These are phyloP conservation scores for Dendrocalamus latiflorus DNA, from an alignment of 202 grass and related monocot genomes.

Conservation along the genomic window DNA sequence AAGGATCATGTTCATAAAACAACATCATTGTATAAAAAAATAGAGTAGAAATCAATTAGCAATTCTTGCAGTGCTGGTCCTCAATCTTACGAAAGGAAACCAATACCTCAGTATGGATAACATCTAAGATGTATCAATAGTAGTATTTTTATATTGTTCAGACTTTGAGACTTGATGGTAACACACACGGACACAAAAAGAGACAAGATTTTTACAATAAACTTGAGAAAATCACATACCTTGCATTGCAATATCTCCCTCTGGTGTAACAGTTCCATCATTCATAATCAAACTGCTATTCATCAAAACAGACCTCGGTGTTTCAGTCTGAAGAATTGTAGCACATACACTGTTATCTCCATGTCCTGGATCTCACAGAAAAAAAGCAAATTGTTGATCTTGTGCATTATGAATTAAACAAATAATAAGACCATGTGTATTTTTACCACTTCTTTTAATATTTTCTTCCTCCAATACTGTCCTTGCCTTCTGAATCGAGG, in stretches of 20 bases:
- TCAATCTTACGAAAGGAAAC: too few species aligned
- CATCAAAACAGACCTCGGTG: slow-evolving; percentile 39
- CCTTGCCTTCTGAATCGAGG: slow-evolving; percentile 64
- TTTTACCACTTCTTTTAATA: slow-evolving; percentile 43
- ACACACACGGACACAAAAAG: slow-evolving; percentile 13
- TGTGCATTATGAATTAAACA: slow-evolving; percentile 3
- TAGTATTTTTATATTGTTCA: background rate
- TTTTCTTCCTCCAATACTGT: slow-evolving; percentile 39
- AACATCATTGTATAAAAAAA: too few species aligned
- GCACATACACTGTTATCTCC: slow-evolving; percentile 13
- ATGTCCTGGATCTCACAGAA: slow-evolving; percentile 30
- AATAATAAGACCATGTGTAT: background rate
- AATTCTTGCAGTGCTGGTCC: too few species aligned
- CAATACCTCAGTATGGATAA: slow-evolving; percentile 17
- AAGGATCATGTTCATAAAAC: too few species aligned
- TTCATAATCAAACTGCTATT: slow-evolving; percentile 35
- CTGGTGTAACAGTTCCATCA: slow-evolving; percentile 28
- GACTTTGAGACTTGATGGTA: background rate
- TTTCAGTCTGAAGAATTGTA: slow-evolving; percentile 40
- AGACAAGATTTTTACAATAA: background rate
- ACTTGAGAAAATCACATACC: slow-evolving; percentile 23
- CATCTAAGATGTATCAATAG: background rate
- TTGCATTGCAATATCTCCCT: slow-evolving; percentile 27
- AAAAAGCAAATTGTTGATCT: slow-evolving; percentile 7
- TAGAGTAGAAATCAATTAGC: too few species aligned